Base-by-base conservation (phyloP, 768 basidiomycete species). In the Galerina marginata region DNA sequence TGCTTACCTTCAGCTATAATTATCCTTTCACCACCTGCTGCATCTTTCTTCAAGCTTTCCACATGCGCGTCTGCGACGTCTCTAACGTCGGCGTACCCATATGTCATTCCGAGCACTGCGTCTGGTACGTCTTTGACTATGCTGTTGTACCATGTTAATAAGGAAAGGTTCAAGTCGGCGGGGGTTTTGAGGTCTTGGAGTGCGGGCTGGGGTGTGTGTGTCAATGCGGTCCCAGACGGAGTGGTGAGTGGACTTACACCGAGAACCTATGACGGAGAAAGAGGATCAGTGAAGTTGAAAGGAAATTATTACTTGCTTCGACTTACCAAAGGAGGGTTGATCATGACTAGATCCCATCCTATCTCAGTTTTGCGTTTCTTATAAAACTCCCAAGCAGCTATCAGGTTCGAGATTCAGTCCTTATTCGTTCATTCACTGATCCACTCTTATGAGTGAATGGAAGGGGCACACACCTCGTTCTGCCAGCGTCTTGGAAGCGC, bases 401-500 rank as follows among this genome's bases (percentile, higher is more conserved):
- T 20, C 14, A 36, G 25, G 3, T n/a, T 29, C 12, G n/a, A 12
- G 6, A 39, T 53, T 11, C 20, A 20, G 20, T 20, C 20, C 20
- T 20, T 20, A 20, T 54, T 20, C 39, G 44, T 4, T 7, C 29
- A 33, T 5, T 33, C 29, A 7, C 29, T 5, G 29, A 29, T 6
- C 6, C 29, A 2, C 15, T n/a, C n/a, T n/a, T n/a, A n/a, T 9
- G 37, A 16, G 10, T 15, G 25, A 11, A 11, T 26, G 48, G 39
- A 11, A 46, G 15, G 36, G 36, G 29, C 5, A 26, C 58, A 3
- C 54, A 84, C 86, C 81, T 73, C 76, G 77, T 72, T 93, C 91
- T 0, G 89, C 86, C 1, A 90, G 75, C 1, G 79, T 80, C 76
- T 92, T 92, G 5, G 84, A 85, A 9, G 87, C 85, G n/a, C 78